Evolutionary conservation across 441 rosid species (phyloP), one percentile per base, ranked within the genome.

Genomic region (Erodium texanum): DNA sequence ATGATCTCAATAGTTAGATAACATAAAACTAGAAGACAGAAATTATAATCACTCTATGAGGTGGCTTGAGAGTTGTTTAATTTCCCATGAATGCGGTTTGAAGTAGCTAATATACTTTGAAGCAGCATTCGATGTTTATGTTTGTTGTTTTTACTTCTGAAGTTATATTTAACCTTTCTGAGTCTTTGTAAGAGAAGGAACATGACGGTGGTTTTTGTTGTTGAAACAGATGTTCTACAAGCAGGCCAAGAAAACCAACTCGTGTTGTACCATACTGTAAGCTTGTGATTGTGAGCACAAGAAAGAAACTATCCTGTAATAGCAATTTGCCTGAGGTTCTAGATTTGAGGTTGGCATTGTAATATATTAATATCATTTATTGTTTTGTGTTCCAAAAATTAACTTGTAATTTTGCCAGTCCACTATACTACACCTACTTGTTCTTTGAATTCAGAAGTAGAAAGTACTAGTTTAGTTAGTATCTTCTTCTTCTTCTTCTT

Each of bases 171-270:
- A n/a, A n/a, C n/a, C n/a, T n/a, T n/a, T n/a, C n/a, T n/a, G n/a
- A n/a, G n/a, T n/a, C n/a, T n/a, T n/a, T n/a, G n/a, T n/a, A n/a
- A n/a, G n/a, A n/a, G n/a, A n/a, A n/a, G n/a, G n/a, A n/a, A n/a
- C n/a, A n/a, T n/a, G n/a, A n/a, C n/a, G n/a, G n/a, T n/a, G n/a
- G n/a, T n/a, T n/a, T n/a, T n/a, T 7, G 22, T 77, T 61, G 62
- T 73, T 74, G 78, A 66, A 77, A 80, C 96, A 94, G 97, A 91
- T 94, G 99, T 94, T 94, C 76, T 94, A 94, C 92, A 91, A 94
- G 85, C 99, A 91, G 76, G 99, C 99, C 1, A 94, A 91, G 88
- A 94, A 94, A 81, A 89, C 99, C 62, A 94, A 94, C 75, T 86
- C 84, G 64, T 93, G 99, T 77, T 91, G 99, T 77, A 27, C 29